phyloP scores from a whole-genome alignment of 306 rosid genomes.

The Dalbergia cochinchinensis region DNA sequence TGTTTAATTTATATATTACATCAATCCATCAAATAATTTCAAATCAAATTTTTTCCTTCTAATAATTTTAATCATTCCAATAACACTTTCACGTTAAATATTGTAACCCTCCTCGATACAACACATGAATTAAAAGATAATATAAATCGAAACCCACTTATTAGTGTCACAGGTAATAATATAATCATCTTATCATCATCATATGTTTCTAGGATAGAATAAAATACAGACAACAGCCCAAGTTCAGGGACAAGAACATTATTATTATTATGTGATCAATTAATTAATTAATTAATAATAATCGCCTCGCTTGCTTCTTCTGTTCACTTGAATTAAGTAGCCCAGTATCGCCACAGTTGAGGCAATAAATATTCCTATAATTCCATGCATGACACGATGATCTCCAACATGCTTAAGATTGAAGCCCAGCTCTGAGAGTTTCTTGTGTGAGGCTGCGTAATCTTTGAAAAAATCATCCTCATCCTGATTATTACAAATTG shows the following conservation, averaged over 20 bases:
- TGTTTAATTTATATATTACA: too few species aligned
- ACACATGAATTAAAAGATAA: not conserved
- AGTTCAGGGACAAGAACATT: not conserved
- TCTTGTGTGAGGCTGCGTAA: conserved; percentile 85
- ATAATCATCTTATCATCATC: not conserved
- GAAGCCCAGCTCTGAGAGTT: conserved; percentile 86
- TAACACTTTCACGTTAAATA: too few species aligned
- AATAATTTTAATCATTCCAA: too few species aligned
- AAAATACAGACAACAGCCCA: not conserved
- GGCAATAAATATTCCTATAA: conserved; percentile 50
- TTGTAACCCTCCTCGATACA: not conserved
- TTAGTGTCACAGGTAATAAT: not conserved
- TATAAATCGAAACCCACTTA: not conserved
- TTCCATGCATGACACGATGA: conserved; percentile 35
- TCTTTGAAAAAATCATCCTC: conserved; percentile 73
- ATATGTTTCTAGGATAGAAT: not conserved
- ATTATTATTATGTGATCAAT: not conserved
- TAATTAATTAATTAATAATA: too few species aligned
- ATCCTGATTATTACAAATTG: conserved; percentile 51
- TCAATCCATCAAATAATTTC: too few species aligned
- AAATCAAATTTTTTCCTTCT: too few species aligned
- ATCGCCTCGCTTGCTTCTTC: conserved; percentile 42
- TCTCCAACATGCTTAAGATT: conserved; percentile 1
- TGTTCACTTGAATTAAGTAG: conserved; percentile 58
- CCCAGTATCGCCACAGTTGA: conserved; percentile 63